These are phyloP conservation scores for Claviceps digitariae DNA, from an alignment of 2,329 filamentous ascomycete genomes.

Conservation along the genomic window DNA sequence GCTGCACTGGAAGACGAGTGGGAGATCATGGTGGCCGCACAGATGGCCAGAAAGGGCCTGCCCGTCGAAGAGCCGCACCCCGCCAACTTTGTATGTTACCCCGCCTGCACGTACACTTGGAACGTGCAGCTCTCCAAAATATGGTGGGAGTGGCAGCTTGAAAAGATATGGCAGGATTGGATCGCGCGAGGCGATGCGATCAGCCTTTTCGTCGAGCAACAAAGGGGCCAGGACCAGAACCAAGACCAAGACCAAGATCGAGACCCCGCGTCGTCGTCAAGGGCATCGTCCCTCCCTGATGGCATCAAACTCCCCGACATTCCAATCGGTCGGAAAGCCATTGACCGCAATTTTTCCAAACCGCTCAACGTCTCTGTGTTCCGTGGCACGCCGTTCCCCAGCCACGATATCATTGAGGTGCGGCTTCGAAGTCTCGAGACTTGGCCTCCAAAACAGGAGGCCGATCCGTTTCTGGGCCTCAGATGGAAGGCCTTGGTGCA, in stretches of 20 bases:
- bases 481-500: conserved; percentile 6
- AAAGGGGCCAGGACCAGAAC: conserved; percentile 17
- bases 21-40: conserved; percentile 25
- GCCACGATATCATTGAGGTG: conserved; percentile 2
- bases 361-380: conserved; percentile 7
- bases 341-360: background rate
- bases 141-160: conserved; percentile 20
- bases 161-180: conserved; percentile 23
- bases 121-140: conserved; percentile 17
- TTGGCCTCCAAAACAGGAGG: background rate
- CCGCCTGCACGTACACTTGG: conserved; percentile 14
- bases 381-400: background rate
- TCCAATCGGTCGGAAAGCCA: background rate
- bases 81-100: conserved; percentile 1
- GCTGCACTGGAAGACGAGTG: conserved; percentile 33
- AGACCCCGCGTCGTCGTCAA: conserved; percentile 10
- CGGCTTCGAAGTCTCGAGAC: background rate
- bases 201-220: conserved; percentile 25
- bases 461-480: conserved; percentile 3
- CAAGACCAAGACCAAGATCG: too few species aligned
- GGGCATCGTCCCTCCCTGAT: background rate
- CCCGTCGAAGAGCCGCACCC: background rate
- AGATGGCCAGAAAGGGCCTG: conserved; percentile 9
- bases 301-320: background rate
- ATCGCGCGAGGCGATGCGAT: conserved; percentile 28